phyloP scores from a whole-genome alignment of 1,284 basidiomycete species.

The Ganoderma leucocontextum region DNA sequence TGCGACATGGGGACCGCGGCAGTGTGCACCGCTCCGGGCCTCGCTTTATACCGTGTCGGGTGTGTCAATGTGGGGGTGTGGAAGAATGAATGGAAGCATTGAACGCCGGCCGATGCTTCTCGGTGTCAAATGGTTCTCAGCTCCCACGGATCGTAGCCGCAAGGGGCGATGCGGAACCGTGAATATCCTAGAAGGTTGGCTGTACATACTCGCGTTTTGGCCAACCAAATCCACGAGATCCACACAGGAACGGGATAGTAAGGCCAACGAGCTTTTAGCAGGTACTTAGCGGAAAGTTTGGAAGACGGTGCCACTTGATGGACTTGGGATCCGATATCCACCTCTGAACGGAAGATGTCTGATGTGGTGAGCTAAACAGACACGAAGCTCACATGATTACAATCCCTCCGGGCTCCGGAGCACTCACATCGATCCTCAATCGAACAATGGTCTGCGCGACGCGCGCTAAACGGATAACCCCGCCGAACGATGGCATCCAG shows the following conservation, averaged over 20 bases:
- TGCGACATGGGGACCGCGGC: neutral
- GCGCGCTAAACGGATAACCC: too few relatives aligned
- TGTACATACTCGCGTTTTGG: neutral
- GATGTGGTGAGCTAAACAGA: neutral
- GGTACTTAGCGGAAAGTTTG: neutral
- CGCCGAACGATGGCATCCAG: too few relatives aligned
- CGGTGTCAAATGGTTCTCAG: neutral
- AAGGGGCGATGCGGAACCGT: neutral
- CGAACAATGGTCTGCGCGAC: too few relatives aligned
- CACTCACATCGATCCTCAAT: neutral
- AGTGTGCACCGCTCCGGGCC: neutral
- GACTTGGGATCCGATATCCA: neutral
- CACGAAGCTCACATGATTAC: neutral
- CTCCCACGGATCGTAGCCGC: neutral
- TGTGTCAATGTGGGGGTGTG: neutral
- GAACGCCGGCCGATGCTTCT: neutral
- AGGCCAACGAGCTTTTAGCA: too few relatives aligned
- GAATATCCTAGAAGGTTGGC: neutral
- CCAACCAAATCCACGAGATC: too few relatives aligned
- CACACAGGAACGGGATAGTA: too few relatives aligned
- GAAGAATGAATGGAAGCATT: conserved; percentile 4
- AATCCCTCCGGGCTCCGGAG: neutral
- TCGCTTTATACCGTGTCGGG: neutral
- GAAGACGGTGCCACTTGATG: neutral
- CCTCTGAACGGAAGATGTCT: neutral